Evolutionary conservation across 2,329 filamentous ascomycete genomes (phyloP).

Genomic region (Colletotrichum tabaci): DNA sequence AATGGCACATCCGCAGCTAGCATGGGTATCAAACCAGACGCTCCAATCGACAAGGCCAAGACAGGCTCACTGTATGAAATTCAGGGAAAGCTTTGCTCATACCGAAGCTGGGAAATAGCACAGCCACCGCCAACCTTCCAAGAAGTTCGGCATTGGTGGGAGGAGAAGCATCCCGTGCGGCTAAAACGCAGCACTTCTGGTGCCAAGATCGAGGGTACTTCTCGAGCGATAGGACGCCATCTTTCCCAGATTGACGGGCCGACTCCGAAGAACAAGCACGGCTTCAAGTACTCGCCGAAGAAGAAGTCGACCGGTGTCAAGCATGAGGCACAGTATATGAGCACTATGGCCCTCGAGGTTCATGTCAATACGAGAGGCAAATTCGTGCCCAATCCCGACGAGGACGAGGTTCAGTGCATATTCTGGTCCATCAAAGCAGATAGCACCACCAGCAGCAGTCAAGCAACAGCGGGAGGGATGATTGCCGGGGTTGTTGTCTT

Average conservation of each 20-base stretch:
- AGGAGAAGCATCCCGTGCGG: slow-evolving; percentile 50
- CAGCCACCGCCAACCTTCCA: slow-evolving; percentile 76
- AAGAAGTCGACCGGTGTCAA: slow-evolving; percentile 81
- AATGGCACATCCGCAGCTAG: slow-evolving; percentile 69
- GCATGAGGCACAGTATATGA: slow-evolving; percentile 95
- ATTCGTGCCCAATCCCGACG: slow-evolving; percentile 88
- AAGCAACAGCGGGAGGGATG: slow-evolving; percentile 61
- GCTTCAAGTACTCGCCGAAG: slow-evolving; percentile 89
- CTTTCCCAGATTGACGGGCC: slow-evolving; percentile 91
- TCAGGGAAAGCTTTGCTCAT: slow-evolving; percentile 67
- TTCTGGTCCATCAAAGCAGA: slow-evolving; percentile 93
- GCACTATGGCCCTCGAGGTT: slow-evolving; percentile 92
- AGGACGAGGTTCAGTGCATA: slow-evolving; percentile 89
- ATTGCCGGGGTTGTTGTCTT: slow-evolving; percentile 82
- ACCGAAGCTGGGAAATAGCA: slow-evolving; percentile 84
- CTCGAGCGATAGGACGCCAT: slow-evolving; percentile 50
- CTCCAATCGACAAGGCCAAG: slow-evolving; percentile 64
- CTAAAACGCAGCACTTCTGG: slow-evolving; percentile 42
- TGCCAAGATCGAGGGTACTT: slow-evolving; percentile 37
- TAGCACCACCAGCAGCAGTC: slow-evolving; percentile 68
- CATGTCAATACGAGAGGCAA: slow-evolving; percentile 90
- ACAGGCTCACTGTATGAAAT: slow-evolving; percentile 66
- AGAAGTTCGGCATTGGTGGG: slow-evolving; percentile 81
- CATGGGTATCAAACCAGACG: slow-evolving; percentile 65
- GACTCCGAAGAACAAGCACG: slow-evolving; percentile 85